phyloP scores from a whole-genome alignment of 2,329 filamentous ascomycete genomes.

The Dactylonectria estremocensis region DNA sequence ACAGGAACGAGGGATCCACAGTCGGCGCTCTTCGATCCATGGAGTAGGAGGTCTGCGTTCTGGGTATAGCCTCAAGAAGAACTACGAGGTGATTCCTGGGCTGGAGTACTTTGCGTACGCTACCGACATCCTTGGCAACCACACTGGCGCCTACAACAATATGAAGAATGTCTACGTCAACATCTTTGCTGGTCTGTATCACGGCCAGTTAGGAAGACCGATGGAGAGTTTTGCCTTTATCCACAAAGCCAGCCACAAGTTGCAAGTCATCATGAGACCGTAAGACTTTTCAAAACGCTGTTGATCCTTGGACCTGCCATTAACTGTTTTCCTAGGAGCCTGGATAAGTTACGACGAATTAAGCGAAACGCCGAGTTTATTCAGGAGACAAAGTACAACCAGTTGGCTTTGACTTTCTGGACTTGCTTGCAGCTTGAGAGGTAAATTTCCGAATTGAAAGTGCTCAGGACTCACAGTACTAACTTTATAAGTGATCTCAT shows the following conservation, averaged over 20 bases:
- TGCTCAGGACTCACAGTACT: conserved; percentile 10
- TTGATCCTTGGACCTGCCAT: background rate
- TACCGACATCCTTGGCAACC: conserved; percentile 87
- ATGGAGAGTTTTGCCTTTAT: conserved; percentile 84
- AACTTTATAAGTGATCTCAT: conserved; percentile 82
- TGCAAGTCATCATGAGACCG: conserved; percentile 83
- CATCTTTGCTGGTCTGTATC: conserved; percentile 89
- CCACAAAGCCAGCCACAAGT: conserved; percentile 67
- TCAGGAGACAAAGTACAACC: conserved; percentile 67
- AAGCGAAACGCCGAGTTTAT: conserved; percentile 57
- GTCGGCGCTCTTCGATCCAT: conserved; percentile 69
- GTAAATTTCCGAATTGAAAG: conserved; percentile 58
- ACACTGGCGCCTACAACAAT: conserved; percentile 83
- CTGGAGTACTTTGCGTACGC: conserved; percentile 91
- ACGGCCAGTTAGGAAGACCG: conserved; percentile 88
- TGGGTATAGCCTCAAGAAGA: conserved; percentile 62
- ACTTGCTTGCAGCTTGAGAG: conserved; percentile 94
- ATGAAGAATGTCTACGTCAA: conserved; percentile 88
- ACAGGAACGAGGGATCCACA: conserved; percentile 60
- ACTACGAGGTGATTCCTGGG: conserved; percentile 90
- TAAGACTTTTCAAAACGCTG: conserved; percentile 60
- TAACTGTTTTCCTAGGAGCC: conserved; percentile 56
- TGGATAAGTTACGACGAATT: conserved; percentile 63
- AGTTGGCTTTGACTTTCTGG: conserved; percentile 87
- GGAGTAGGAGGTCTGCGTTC: conserved; percentile 49